Evolutionary conservation across 2,329 filamentous ascomycete genomes (phyloP).

Genomic region (Ophiocordyceps camponoti-rufipedis): DNA sequence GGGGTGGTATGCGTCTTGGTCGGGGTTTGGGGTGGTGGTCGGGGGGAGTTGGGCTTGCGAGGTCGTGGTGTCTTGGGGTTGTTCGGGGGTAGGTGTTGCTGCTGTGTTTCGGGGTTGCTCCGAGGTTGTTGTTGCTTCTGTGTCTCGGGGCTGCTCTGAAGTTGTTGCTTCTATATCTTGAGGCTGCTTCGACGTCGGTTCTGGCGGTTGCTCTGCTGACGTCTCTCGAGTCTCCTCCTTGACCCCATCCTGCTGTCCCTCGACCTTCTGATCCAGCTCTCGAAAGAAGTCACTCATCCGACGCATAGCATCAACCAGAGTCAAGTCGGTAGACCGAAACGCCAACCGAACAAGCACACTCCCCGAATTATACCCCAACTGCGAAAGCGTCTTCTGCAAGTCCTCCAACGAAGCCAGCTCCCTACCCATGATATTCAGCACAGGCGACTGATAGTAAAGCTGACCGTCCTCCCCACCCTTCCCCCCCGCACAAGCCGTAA

Average conservation of each 20-base stretch:
- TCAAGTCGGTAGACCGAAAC: constrained; percentile 59
- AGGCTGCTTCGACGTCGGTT: constrained; percentile 6
- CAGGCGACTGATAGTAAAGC: constrained; percentile 74
- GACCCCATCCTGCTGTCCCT: constrained; percentile 2
- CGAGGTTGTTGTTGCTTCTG: constrained; percentile 6
- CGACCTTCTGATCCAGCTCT: constrained; percentile 17
- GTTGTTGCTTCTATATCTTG: constrained; percentile 1
- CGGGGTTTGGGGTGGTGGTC: no score
- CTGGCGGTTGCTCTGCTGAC: neutral
- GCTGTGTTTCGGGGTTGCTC: neutral
- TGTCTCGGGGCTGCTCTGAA: constrained; percentile 5
- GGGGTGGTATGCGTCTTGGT: constrained; percentile 22
- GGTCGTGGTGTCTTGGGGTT: neutral
- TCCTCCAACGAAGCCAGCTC: constrained; percentile 62
- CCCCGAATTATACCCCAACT: constrained; percentile 74
- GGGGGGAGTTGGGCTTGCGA: no score
- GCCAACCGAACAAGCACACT: constrained; percentile 61
- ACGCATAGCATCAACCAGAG: constrained; percentile 68
- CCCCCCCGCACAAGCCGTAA: constrained; percentile 57
- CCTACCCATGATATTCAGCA: constrained; percentile 66
- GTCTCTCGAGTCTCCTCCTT: constrained; percentile 6
- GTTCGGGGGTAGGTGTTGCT: neutral
- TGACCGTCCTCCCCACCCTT: constrained; percentile 40
- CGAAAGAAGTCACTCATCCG: constrained; percentile 65
- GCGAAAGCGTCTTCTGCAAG: constrained; percentile 73